Percentiles rank a stretch among this genome's conserved stretches.
Conservation (phyloP, 768 basidiomycete genomes). For the Lactarius deliciosus region DNA sequence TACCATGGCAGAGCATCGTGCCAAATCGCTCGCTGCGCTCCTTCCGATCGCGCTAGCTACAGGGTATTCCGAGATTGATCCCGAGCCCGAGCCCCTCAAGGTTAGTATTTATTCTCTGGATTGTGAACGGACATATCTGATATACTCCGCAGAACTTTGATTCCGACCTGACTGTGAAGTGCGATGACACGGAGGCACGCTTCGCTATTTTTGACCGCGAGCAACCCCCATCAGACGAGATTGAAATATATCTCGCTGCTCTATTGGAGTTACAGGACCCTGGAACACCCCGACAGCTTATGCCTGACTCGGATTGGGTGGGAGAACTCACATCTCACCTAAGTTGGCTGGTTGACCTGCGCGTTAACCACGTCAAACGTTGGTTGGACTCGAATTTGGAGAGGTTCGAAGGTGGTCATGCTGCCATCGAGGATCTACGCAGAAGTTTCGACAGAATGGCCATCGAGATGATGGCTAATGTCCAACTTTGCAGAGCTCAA, state of each 20-base stretch:
- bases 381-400: conserved; percentile 55
- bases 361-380: conserved; percentile 48
- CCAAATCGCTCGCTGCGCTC: conserved; percentile 38
- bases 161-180: conserved; percentile 43
- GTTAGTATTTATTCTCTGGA: conserved; percentile 34
- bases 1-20: conserved; percentile 50
- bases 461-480: conserved; percentile 47
- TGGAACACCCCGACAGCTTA: conserved; percentile 37
- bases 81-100: conserved; percentile 50
- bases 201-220: conserved; percentile 37
- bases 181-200: conserved; percentile 38
- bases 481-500: conserved; percentile 50
- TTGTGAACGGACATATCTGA: not conserved
- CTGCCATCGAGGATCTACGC: conserved; percentile 47
- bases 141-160: conserved; percentile 47
- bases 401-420: conserved; percentile 45
- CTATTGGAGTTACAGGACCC: conserved; percentile 36
- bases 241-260: conserved; percentile 33
- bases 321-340: conserved; percentile 41
- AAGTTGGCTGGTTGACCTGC: conserved; percentile 40
- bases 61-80: conserved; percentile 47
- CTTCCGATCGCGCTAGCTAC: conserved; percentile 49
- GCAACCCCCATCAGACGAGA: conserved; percentile 26
- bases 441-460: conserved; percentile 45
- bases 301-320: conserved; percentile 46